Evolutionary conservation across 768 basidiomycete genomes (phyloP).

Genomic region (Sistotremastrum suecicum): DNA sequence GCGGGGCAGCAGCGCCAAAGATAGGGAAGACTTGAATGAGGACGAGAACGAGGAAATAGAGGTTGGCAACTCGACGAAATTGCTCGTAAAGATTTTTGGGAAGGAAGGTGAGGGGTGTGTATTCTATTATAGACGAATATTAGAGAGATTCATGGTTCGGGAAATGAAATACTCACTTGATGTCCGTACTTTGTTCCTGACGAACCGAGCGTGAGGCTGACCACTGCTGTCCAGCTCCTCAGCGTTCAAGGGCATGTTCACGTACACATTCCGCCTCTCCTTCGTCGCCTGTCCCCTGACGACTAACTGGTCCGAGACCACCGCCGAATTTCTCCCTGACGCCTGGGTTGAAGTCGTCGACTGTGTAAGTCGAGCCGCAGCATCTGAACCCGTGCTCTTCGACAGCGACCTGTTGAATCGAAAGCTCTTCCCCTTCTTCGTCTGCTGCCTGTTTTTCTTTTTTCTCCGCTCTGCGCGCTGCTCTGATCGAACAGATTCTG

Average conservation of each 20-base stretch:
- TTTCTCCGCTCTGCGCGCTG: slow-evolving; percentile 45
- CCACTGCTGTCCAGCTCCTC: slow-evolving; percentile 54
- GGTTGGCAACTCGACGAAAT: slow-evolving; percentile 83
- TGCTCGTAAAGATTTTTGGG: slow-evolving; percentile 94
- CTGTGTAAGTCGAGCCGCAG: slow-evolving; percentile 9
- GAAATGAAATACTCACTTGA: slow-evolving; percentile 47
- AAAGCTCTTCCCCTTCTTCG: slow-evolving; percentile 35
- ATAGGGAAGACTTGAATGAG: slow-evolving; percentile 81
- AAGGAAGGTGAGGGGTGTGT: slow-evolving; percentile 79
- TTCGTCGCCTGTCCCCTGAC: too few relatives aligned
- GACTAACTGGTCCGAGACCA: slow-evolving; percentile 20
- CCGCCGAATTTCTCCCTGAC: too few relatives aligned
- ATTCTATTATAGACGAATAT: slow-evolving; percentile 37
- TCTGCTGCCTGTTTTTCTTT: slow-evolving; percentile 10
- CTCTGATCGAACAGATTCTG: slow-evolving; percentile 75
- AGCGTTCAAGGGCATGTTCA: slow-evolving; percentile 56
- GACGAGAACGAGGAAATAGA: slow-evolving; percentile 82
- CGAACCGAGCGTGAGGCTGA: slow-evolving; percentile 70
- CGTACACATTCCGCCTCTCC: slow-evolving; percentile 59
- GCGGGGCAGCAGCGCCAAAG: slow-evolving; percentile 77
- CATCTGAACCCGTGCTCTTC: slow-evolving; percentile 21
- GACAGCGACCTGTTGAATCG: slow-evolving; percentile 30
- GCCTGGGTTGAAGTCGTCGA: too few relatives aligned
- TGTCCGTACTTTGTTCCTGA: slow-evolving; percentile 87
- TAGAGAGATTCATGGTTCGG: not conserved